These are phyloP conservation scores for Spiraea crenata DNA, from an alignment of 331 rosid genomes.

Conservation along the genomic window DNA sequence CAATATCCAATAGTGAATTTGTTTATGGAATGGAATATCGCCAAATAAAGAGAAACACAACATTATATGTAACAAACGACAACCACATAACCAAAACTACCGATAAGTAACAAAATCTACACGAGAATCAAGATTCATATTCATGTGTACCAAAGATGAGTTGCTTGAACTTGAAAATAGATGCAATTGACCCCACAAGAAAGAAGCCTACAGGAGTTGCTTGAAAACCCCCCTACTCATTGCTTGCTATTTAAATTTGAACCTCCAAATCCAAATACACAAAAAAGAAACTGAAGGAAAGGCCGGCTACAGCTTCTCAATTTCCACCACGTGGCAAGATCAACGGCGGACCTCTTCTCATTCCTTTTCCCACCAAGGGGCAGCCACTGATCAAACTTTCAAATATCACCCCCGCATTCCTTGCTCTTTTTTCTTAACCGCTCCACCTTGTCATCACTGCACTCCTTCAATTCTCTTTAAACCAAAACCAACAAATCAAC, in stretches of 20 bases:
- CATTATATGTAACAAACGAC: no score
- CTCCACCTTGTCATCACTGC: conserved; percentile 43
- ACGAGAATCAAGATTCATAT: no score
- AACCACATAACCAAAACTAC: no score
- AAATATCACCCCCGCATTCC: conserved; percentile 57
- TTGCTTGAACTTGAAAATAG: no score
- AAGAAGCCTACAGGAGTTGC: no score
- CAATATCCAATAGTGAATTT: no score
- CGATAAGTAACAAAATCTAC: no score
- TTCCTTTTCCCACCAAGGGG: conserved; percentile 36
- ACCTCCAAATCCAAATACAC: not conserved
- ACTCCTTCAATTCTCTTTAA: not conserved
- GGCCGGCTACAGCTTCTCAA: conserved; percentile 13
- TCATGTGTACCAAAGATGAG: no score
- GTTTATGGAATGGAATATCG: no score
- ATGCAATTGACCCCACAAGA: no score
- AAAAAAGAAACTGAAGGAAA: conserved; percentile 1
- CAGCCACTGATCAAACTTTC: conserved; percentile 52
- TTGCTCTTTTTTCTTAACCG: conserved; percentile 76
- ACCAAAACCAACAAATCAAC: conserved; percentile 5
- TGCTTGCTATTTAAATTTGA: not conserved
- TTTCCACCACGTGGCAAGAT: conserved; percentile 40
- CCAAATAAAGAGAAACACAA: no score
- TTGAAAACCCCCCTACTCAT: no score
- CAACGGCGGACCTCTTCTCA: conserved; percentile 32